Evolutionary conservation across 2,329 filamentous ascomycete species (phyloP), one percentile per base, ranked within the genome.

Genomic region (Phaeophleospora eucalypticola): DNA sequence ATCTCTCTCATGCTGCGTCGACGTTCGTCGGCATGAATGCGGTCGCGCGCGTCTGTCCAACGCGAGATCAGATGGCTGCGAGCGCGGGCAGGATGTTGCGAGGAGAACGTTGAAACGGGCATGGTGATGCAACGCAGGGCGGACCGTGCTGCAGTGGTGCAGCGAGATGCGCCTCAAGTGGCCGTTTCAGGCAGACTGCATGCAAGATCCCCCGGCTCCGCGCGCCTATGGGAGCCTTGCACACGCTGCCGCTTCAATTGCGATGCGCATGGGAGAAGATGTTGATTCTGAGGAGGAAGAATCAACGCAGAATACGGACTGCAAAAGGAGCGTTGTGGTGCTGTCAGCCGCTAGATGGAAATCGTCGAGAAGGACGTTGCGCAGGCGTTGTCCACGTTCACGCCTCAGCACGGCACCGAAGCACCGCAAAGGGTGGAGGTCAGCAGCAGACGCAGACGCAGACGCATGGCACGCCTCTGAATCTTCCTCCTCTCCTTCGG

Each of bases 21-120:
- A 35, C 57, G 55, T 43, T 61, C 58, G 46, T 63, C 59, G 44
- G 50, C 53, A 56, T 56, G 20, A 48, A 62, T 56, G 37, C 58
- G 57, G 27, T 61, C 55, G 40, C 58, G 46, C 14, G 58, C 61
- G 27, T 53, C 55, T 40, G 47, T 62, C 58, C 59, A 60, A 47
- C 58, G 51, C 40, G 48, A 50, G 24, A 60, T 49, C 27, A 62
- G 53, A 18, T 38, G 37, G 27, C 54, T 52, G 45, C 53, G 58
- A 19, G 40, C 39, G 38, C 49, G 42, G 21, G 54, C 46, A 36
- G 53, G 21, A 45, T 46, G 56, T 39, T 45, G 47, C 29, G 54
- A 46, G 27, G 56, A 55, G 52, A 58, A 60, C 16, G 58, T 60
- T 35, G 58, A 61, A 42, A 62, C 59, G 41, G 59, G 59, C 58